A percentile compares a stretch with the other conserved stretches of the same genome.
Evolutionary conservation across 345 rosid genomes (phyloP).

Genomic region (Camelina hispida): DNA sequence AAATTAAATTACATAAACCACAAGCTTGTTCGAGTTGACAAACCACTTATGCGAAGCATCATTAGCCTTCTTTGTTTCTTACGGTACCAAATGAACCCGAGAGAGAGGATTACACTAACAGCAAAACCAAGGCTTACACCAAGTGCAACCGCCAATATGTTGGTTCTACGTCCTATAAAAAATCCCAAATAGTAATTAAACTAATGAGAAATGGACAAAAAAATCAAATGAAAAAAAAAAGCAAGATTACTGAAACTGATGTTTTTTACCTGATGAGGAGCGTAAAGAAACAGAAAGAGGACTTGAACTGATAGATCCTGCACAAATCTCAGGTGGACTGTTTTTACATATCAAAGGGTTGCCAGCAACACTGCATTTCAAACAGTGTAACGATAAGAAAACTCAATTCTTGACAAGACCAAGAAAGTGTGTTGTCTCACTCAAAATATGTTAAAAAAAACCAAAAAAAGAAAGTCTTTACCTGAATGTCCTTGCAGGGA

Average conservation of each 20-base stretch:
- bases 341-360: slow-evolving; percentile 81
- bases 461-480: slow-evolving; percentile 39
- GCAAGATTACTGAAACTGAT: not conserved
- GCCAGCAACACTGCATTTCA: slow-evolving; percentile 71
- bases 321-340: slow-evolving; percentile 58
- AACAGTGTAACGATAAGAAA: slow-evolving; percentile 24
- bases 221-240: not conserved
- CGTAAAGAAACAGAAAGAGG: slow-evolving; percentile 59
- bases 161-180: slow-evolving; percentile 58
- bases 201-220: slow-evolving; percentile 6
- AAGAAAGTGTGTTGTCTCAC: not conserved
- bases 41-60: slow-evolving; percentile 60
- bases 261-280: slow-evolving; percentile 60
- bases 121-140: slow-evolving; percentile 69
- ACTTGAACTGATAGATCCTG: slow-evolving; percentile 58
- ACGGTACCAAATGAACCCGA: slow-evolving; percentile 62
- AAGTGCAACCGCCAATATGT: slow-evolving; percentile 68
- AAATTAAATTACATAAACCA: not conserved
- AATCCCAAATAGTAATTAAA: slow-evolving; percentile 29
- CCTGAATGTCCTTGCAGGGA: slow-evolving; percentile 84
- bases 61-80: slow-evolving; percentile 53
- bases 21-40: slow-evolving; percentile 28
- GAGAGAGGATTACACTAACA: slow-evolving; percentile 51
- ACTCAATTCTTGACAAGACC: slow-evolving; percentile 7
- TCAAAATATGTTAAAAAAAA: not conserved